phyloP scores from a whole-genome alignment of 1,284 basidiomycete species.

The Tilletia walkeri region DNA sequence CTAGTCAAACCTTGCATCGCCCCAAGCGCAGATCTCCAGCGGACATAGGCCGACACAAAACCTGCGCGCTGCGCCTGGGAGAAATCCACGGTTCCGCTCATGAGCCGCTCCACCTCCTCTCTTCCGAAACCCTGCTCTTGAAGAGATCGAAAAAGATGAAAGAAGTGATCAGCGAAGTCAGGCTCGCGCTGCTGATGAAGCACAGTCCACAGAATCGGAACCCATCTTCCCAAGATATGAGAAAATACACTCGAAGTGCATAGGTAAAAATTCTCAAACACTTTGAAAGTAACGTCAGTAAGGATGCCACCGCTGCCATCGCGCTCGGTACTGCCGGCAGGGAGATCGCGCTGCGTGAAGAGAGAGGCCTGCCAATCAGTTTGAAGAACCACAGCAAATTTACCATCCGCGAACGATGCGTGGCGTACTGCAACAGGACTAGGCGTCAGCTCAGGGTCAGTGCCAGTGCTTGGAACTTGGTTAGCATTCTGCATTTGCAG shows the following conservation, averaged over 20 bases:
- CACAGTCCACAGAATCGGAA: not conserved
- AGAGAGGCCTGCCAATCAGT: not conserved
- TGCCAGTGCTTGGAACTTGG: not conserved
- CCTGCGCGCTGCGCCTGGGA: not conserved
- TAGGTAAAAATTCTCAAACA: not conserved
- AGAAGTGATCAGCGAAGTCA: conserved; percentile 14
- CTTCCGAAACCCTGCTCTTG: not conserved
- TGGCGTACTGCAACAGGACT: not conserved
- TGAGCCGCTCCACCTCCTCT: not conserved
- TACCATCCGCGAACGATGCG: not conserved
- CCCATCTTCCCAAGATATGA: not conserved
- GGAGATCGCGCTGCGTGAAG: not conserved
- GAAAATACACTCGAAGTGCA: conserved; percentile 9
- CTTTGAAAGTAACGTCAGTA: conserved; percentile 12
- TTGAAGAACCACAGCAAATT: conserved; percentile 5
- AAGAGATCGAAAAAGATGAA: not conserved
- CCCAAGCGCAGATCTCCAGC: not conserved
- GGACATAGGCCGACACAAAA: not conserved
- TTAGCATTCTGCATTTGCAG: not conserved
- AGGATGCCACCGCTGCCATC: not conserved
- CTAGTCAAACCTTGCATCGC: not conserved
- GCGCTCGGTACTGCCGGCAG: not conserved
- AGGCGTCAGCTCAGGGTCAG: not conserved
- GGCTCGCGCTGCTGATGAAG: not conserved
- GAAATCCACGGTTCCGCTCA: conserved; percentile 1